Percentiles rank a stretch among this genome's conserved stretches.
These are phyloP conservation scores for Botrytis byssoidea DNA, from an alignment of 2,329 filamentous ascomycete species.

Conservation along the genomic window DNA sequence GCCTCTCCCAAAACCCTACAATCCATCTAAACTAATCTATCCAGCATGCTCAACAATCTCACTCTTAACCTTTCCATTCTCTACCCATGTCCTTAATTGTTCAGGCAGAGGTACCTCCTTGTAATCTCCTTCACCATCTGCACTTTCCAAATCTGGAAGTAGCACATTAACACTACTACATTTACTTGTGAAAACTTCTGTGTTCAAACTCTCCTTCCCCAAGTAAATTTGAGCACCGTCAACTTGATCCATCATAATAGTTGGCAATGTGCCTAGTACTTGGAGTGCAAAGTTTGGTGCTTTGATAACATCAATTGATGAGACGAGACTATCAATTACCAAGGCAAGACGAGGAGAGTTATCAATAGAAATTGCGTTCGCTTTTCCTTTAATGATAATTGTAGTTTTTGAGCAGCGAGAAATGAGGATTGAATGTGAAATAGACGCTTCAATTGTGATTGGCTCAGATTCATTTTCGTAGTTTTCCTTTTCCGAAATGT, in stretches of 20 bases:
- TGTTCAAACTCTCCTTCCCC: slow-evolving; percentile 70
- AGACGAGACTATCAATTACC: slow-evolving; percentile 85
- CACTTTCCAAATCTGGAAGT: slow-evolving; percentile 58
- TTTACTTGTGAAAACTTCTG: slow-evolving; percentile 89
- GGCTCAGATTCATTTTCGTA: slow-evolving; percentile 74
- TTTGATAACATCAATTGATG: slow-evolving; percentile 92
- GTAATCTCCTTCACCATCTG: slow-evolving; percentile 71
- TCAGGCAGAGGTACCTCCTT: slow-evolving; percentile 84
- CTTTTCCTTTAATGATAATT: slow-evolving; percentile 86
- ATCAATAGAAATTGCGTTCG: slow-evolving; percentile 94
- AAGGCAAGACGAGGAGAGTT: slow-evolving; percentile 83
- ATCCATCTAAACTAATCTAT: slow-evolving; percentile 43
- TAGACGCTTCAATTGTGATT: slow-evolving; percentile 76
- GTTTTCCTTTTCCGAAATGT: slow-evolving; percentile 65
- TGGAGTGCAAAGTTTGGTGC: slow-evolving; percentile 93
- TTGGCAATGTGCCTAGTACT: slow-evolving; percentile 81
- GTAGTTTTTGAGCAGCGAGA: slow-evolving; percentile 89
- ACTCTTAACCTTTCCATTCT: slow-evolving; percentile 74
- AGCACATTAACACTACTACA: slow-evolving; percentile 85
- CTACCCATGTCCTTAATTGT: slow-evolving; percentile 78
- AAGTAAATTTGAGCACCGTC: slow-evolving; percentile 89
- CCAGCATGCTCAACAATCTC: slow-evolving; percentile 96
- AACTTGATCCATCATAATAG: slow-evolving; percentile 87
- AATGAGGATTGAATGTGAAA: slow-evolving; percentile 88
- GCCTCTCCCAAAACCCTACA: background rate